A percentile compares a stretch with the other conserved stretches of the same genome.
Conservation (phyloP, 257 asterid genomes). For the Solanum etuberosum region DNA sequence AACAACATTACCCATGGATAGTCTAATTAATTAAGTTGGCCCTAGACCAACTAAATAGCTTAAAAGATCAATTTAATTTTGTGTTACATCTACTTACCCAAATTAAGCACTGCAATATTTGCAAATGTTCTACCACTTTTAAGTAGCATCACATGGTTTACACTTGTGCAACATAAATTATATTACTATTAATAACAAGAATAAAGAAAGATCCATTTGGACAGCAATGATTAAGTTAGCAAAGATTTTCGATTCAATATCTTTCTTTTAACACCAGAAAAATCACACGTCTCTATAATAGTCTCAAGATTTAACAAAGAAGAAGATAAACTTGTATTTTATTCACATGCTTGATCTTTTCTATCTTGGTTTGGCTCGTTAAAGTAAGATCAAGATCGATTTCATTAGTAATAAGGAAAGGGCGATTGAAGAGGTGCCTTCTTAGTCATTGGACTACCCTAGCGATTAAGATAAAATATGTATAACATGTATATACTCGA, state of each 20-base stretch:
- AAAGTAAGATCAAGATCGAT: not conserved
- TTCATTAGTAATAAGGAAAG: not conserved
- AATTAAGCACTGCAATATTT: not conserved
- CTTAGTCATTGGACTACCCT: not conserved
- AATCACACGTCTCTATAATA: not conserved
- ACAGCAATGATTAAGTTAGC: not conserved
- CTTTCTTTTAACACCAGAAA: not conserved
- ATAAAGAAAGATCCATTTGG: not conserved
- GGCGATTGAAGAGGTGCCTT: not conserved
- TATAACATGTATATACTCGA: not conserved
- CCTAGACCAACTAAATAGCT: not conserved
- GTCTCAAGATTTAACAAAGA: not conserved
- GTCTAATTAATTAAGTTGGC: not conserved
- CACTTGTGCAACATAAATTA: not conserved
- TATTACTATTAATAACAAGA: not conserved
- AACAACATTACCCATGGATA: not conserved
- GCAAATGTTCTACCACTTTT: not conserved
- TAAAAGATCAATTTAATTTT: constrained; percentile 6
- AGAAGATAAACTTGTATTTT: not conserved
- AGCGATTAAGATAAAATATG: not conserved
- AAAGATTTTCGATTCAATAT: not conserved
- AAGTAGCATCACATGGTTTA: not conserved
- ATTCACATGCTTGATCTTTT: not conserved
- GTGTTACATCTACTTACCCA: not conserved
- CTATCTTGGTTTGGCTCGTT: not conserved